These are phyloP conservation scores for Sphaerobolus stellatus DNA, from an alignment of 1,284 basidiomycete species.

Conservation along the genomic window DNA sequence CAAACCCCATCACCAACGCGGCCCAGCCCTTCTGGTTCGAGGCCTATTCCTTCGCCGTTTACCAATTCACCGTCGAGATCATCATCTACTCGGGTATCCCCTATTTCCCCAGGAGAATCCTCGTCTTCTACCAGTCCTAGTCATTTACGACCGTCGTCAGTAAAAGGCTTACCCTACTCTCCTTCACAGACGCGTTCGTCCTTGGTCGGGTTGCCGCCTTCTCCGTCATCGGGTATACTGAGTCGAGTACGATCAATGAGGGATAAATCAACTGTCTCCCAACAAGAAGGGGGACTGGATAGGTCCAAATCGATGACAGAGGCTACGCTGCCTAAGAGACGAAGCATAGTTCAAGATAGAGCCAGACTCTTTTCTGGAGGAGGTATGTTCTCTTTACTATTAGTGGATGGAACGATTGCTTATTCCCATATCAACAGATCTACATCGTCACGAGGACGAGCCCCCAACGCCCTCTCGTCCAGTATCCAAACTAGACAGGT, in stretches of 20 bases:
- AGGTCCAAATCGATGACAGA: slow-evolving; percentile 24
- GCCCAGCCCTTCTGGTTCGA: no score
- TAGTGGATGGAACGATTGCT: slow-evolving; percentile 17
- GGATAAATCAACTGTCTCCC: no score
- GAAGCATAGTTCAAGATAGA: slow-evolving; percentile 52
- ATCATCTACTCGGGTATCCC: neutral
- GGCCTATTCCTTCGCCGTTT: no score
- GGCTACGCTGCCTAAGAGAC: slow-evolving; percentile 27
- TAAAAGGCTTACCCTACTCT: neutral
- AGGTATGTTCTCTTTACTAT: neutral
- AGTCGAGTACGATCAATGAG: slow-evolving; percentile 1
- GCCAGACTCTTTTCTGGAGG: slow-evolving; percentile 35
- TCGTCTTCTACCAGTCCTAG: neutral
- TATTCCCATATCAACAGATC: no score
- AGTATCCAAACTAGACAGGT: slow-evolving; percentile 36
- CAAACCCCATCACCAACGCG: no score
- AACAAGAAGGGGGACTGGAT: no score
- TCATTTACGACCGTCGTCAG: neutral
- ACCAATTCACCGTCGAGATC: no score
- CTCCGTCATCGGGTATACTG: neutral
- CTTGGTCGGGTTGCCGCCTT: neutral
- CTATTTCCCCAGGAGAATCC: neutral
- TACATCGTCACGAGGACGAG: slow-evolving; percentile 22
- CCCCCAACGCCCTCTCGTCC: slow-evolving; percentile 27
- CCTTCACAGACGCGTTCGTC: neutral